A percentile compares a stretch with the other conserved stretches of the same genome.
Conservation (phyloP, 208 protist species). For the Blastocrithidia nonstop region DNA sequence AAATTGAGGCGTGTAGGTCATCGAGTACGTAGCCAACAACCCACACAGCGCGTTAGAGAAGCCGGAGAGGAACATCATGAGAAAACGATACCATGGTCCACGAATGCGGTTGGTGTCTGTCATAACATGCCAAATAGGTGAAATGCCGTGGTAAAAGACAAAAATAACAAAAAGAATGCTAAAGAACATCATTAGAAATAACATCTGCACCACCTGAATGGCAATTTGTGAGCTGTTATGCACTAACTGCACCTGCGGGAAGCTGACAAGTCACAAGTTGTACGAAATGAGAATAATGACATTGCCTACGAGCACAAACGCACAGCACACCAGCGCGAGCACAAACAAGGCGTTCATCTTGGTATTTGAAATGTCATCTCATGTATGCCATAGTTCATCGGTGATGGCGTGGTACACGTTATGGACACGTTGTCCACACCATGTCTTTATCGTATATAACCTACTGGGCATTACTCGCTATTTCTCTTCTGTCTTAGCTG, state of each 20-base stretch:
- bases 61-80: slow-evolving; percentile 58
- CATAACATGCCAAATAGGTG: slow-evolving; percentile 28
- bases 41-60: slow-evolving; percentile 37
- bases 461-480: no score
- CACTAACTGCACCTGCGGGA: slow-evolving; percentile 13
- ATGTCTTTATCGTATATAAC: no score
- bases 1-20: slow-evolving; percentile 61
- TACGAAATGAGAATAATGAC: slow-evolving; percentile 49
- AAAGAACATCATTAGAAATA: slow-evolving; percentile 44
- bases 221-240: slow-evolving; percentile 51
- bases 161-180: slow-evolving; percentile 13
- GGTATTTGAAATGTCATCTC: slow-evolving; percentile 17
- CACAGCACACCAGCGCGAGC: slow-evolving; percentile 54
- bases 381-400: slow-evolving; percentile 10
- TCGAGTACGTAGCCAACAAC: slow-evolving; percentile 37
- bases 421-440: no score
- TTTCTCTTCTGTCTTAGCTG: no score
- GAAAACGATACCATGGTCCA: slow-evolving; percentile 29
- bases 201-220: slow-evolving; percentile 38
- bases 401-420: slow-evolving; percentile 12
- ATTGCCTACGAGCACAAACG: slow-evolving; percentile 57
- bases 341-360: slow-evolving; percentile 14
- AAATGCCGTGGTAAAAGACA: slow-evolving; percentile 15
- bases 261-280: slow-evolving; percentile 61
- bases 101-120: slow-evolving; percentile 32